Evolutionary conservation across 2,329 filamentous ascomycete genomes (phyloP), one percentile per base, ranked within the genome.

Genomic region (Diaporthe citrichinensis): DNA sequence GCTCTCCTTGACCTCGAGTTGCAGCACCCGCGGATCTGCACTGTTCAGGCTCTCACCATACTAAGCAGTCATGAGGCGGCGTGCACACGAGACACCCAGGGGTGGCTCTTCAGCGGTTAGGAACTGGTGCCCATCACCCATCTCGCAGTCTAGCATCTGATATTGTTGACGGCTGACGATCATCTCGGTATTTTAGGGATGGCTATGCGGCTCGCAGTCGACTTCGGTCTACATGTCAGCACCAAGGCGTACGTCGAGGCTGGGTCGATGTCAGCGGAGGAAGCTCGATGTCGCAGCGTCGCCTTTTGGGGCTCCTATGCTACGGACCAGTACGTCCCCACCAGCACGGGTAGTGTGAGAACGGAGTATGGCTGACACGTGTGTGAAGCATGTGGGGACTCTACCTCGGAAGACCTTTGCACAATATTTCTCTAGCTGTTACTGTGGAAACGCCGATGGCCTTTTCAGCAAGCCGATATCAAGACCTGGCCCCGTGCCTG

Each of bases 41-140:
- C 59, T 20, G 39, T 65, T 7, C 59, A 65, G n/a, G 59, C n/a
- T 3, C 59, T 65, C 4, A 28, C 59, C 23, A 46, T 65, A 46
- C 14, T 65, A 15, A 65, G 59, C 23, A 65, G 39, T 17, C 39
- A 65, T 12, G 59, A 65, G 59, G 59, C 59, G 39, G n/a, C 59
- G 23, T 31, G 25, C 39, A 65, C 59, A 31, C 39, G 59, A 31
- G 59, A 65, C 39, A 65, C 59, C 15, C 39, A 44, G 8, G 59
- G 59, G 8, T 65, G 59, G 59, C 59, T 65, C 23, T 65, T 65
- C 15, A 65, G 59, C 17, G 59, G 59, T 65, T 6, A 65, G 59
- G 1, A 44, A 31, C 25, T 31, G 15, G 15, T 46, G 4, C 17
- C 25, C 59, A 4, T 39, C 25, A 3, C 12, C 39, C 25, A 23